Evolutionary conservation across 306 rosid species (phyloP).

Genomic region (Alnus rubra): DNA sequence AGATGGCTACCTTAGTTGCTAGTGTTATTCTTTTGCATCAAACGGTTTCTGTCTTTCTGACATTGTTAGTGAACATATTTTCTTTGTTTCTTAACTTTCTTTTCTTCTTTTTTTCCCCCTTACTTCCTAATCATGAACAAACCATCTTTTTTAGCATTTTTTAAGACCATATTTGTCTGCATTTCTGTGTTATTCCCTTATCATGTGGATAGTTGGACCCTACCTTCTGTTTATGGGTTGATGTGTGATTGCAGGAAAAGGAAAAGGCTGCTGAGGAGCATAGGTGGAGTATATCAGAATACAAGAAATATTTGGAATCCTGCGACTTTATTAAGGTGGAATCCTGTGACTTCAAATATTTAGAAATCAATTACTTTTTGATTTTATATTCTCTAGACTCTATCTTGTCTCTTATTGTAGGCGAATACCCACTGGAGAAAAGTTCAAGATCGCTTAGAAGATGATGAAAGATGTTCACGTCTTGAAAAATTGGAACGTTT

Average conservation of each 20-base stretch:
- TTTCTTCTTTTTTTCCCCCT: too few species aligned
- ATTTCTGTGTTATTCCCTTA: background rate
- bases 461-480: conserved; percentile 83
- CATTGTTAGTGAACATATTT: background rate
- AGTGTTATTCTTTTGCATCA: too few species aligned
- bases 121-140: too few species aligned
- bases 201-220: background rate
- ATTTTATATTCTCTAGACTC: background rate
- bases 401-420: conserved; percentile 41
- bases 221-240: conserved; percentile 17
- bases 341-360: too few species aligned
- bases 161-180: background rate
- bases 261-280: conserved; percentile 91
- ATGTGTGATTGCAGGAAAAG: conserved; percentile 65
- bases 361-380: background rate
- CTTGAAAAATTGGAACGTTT: conserved; percentile 95
- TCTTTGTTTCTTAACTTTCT: background rate
- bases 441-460: conserved; percentile 97
- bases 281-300: conserved; percentile 63
- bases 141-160: background rate
- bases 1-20: background rate
- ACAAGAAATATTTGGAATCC: conserved; percentile 77
- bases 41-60: too few species aligned
- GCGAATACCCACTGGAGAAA: conserved; percentile 91
- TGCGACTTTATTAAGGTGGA: conserved; percentile 80